Evolutionary conservation across 345 rosid genomes (phyloP).

Genomic region (Eucalyptus albens): DNA sequence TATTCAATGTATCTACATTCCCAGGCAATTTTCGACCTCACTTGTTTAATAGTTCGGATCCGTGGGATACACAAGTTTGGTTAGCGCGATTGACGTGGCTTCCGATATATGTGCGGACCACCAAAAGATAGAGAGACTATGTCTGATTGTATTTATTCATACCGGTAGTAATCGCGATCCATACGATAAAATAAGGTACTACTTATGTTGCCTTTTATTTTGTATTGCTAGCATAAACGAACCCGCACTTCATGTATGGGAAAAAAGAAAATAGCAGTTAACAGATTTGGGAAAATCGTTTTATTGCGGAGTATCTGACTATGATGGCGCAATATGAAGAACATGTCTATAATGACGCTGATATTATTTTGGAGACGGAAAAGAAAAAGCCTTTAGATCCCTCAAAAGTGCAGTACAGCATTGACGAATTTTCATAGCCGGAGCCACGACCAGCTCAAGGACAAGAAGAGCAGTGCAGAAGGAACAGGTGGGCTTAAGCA

Average conservation of each 20-base stretch:
- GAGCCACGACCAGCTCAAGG: background rate
- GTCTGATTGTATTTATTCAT: background rate
- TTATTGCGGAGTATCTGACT: background rate
- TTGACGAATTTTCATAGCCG: background rate
- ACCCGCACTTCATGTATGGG: background rate
- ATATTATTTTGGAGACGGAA: background rate
- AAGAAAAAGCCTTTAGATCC: background rate
- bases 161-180: fast-evolving
- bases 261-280: background rate
- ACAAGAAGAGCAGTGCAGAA: background rate
- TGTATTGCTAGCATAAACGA: background rate
- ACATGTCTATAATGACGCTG: background rate
- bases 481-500: background rate
- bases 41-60: background rate
- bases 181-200: background rate
- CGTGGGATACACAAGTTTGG: too few species aligned
- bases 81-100: fast-evolving
- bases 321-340: background rate
- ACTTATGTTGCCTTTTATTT: background rate
- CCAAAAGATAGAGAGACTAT: background rate
- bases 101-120: fast-evolving
- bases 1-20: background rate
- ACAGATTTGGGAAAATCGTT: background rate
- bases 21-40: fast-evolving
- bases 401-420: too few species aligned